Evolutionary conservation across 768 basidiomycete species (phyloP), one percentile per base, ranked within the genome.

Genomic region (Sporobolomyces pararoseus): DNA sequence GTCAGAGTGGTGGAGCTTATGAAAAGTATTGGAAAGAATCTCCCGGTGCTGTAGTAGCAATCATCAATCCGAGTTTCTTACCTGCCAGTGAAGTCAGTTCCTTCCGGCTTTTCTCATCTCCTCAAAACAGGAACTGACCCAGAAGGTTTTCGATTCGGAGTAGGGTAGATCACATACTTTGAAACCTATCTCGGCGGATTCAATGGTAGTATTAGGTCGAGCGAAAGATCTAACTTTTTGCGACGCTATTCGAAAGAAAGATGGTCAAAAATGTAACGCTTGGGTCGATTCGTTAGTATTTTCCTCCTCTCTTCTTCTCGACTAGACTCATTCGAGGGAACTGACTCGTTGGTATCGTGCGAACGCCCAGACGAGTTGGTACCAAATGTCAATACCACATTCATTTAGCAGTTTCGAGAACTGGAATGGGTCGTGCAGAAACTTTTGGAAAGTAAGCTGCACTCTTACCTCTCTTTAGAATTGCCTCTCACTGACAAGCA

Each of bases 301-400:
- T 13, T 51, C 42, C 10, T 16, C 17, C 16, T 63, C 21, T n/a
- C 7, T 17, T n/a, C 23, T 17, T 19, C 13, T 0, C n/a, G 39
- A 42, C 39, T 9, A 42, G 39, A 42, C 39, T 17, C 39, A 42
- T 17, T 47, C 13, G 35, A 27, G 53, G 16, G 39, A 12, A 7
- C 17, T 27, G 29, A 29, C 27, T 34, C n/a, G 7, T 27, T 13
- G 4, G 29, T n/a, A 21, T 29, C 23, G 31, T 7, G 19, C 31
- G 23, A 25, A 10, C 46, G 23, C n/a, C 23, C 80, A 91, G 88
- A 73, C 87, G 92, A 34, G 84, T 89, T 17, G 71, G 75, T 84
- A 88, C 89, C 25, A 87, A 89, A 4, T 99, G 96, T 79, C 94
- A 97, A 50, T 99, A 85, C 79, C 96, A 99, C 80, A 79, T 97